A percentile compares a stretch with the other conserved stretches of the same genome.
These are phyloP conservation scores for Neonothopanus nambi DNA, from an alignment of 1,284 basidiomycete species.

Conservation along the genomic window DNA sequence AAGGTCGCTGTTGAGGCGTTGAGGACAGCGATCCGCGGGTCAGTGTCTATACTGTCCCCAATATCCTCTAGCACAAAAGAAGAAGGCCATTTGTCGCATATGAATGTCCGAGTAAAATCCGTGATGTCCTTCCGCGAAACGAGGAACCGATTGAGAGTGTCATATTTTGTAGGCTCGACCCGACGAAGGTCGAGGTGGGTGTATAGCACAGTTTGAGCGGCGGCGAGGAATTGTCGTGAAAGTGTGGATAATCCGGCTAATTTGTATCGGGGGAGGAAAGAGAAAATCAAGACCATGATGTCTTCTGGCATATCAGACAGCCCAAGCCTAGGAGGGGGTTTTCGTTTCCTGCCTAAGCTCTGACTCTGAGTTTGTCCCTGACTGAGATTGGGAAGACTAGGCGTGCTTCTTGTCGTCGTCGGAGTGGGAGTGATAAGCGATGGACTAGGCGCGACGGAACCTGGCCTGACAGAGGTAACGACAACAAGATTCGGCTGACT, in stretches of 20 bases:
- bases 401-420: no score
- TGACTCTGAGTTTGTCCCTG: no score
- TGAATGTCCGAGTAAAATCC: conserved; percentile 36
- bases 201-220: conserved; percentile 28
- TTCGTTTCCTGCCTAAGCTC: not conserved
- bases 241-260: conserved; percentile 24
- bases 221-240: conserved; percentile 27
- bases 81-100: conserved; percentile 38
- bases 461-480: not conserved
- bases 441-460: no score
- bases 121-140: conserved; percentile 37
- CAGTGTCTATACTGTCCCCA: no score
- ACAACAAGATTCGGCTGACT: conserved; percentile 3
- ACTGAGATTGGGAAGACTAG: no score
- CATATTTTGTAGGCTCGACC: conserved; percentile 22
- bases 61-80: conserved; percentile 37
- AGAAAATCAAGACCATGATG: not conserved
- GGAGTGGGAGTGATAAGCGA: no score
- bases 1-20: conserved; percentile 36
- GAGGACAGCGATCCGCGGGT: conserved; percentile 1
- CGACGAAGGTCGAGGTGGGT: conserved; percentile 31
- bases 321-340: conserved; percentile 9
- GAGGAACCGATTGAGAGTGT: conserved; percentile 34
- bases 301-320: conserved; percentile 2
- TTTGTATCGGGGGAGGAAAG: conserved; percentile 22